Evolutionary conservation across 139 green algal genomes (phyloP), one percentile per base, ranked within the genome.

Genomic region (Chlamydomonas schloesseri): DNA sequence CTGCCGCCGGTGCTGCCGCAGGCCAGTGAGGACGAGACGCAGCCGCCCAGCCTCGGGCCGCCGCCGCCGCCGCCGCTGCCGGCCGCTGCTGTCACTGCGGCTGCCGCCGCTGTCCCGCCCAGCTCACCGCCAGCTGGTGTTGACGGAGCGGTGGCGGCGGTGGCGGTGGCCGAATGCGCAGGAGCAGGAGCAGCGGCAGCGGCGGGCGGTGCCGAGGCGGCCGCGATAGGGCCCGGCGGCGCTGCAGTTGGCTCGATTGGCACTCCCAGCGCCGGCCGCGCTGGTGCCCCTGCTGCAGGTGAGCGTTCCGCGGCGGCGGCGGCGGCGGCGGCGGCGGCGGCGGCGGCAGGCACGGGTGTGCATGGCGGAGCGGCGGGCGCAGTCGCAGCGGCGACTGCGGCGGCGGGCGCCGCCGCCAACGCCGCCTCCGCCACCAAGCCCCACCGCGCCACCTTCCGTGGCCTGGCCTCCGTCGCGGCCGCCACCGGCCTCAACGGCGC

Each of bases 381-480:
- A 37, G 73, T 21, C 29, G 26, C 72, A 50, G 72, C 47, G 50
- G 47, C 47, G 28, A 28, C 50, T 23, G 23, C n/a, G 0, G 31
- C 55, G 31, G 5, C 46, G 14, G 47, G 37, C 6, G 37, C 37
- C n/a, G 42, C 73, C 26, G 34, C 57, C 10, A 34, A 23, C n/a
- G 62, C 64, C 6, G 78, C 78, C 17, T 84, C 78, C 18, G 78
- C 78, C 42, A 84, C 78, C 64, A 84, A 84, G 65, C 78, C 60
- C 6, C n/a, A n/a, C n/a, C 50, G 60, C 21, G 62, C 60, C 11
- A 50, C 42, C 55, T 21, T 26, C 55, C 55, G 58, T 5, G 75
- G 33, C 10, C 34, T 23, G 17, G 60, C 57, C 60, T 18, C 34
- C 28, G 24, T 21, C 58, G 9, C 36, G 67, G 67, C 31, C n/a